Evolutionary conservation across 2,329 filamentous ascomycete genomes (phyloP).

Genomic region (Fusarium heterosporum): DNA sequence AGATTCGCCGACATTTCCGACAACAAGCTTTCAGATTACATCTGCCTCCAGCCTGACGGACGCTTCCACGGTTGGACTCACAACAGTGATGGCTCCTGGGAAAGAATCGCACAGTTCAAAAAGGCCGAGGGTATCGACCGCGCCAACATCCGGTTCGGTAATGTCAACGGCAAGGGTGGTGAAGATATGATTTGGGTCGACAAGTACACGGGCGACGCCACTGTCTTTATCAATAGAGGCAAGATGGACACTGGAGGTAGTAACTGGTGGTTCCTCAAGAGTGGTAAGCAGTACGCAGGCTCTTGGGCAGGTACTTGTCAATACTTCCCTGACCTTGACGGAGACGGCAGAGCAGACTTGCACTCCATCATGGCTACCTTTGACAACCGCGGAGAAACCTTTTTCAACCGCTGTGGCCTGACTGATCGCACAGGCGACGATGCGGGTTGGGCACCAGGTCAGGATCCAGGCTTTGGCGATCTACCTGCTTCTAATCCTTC

Average conservation of each 20-base stretch:
- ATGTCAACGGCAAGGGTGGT: constrained; percentile 15
- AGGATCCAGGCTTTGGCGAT: no score
- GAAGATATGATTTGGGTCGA: constrained; percentile 29
- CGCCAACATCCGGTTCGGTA: constrained; percentile 21
- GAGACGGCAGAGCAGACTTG: background rate
- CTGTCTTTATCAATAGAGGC: constrained; percentile 5
- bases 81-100: constrained; percentile 6
- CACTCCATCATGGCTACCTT: constrained; percentile 2
- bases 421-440: background rate
- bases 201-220: constrained; percentile 23
- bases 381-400: background rate
- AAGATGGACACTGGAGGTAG: constrained; percentile 13
- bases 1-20: constrained; percentile 48
- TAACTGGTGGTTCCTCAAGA: constrained; percentile 23
- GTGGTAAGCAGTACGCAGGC: background rate
- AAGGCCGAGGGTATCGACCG: constrained; percentile 11
- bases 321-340: constrained; percentile 11
- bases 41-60: constrained; percentile 17
- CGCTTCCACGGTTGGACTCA: constrained; percentile 13
- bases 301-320: constrained; percentile 5
- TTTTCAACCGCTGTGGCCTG: background rate
- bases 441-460: background rate
- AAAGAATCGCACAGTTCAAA: constrained; percentile 14
- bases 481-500: no score
- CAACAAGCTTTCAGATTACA: constrained; percentile 14